Base-by-base conservation (phyloP, 148 eudicot genomes). In the Euryodendron excelsum region DNA sequence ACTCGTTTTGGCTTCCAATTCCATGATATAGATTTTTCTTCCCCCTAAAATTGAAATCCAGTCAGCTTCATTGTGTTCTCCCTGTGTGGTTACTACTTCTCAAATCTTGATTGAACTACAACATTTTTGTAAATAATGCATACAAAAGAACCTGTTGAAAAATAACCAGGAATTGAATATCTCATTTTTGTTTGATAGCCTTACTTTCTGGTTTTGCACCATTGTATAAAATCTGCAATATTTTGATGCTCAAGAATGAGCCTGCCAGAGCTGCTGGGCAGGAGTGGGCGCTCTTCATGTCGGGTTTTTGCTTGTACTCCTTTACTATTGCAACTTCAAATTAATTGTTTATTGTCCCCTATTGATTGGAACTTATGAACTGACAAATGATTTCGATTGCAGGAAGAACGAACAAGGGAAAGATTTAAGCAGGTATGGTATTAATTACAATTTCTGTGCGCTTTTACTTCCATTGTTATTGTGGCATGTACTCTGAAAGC, bases 391-490 rank as follows among this genome's bases (percentile, higher is more conserved):
- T n/a, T 62, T 76, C 48, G 21, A 41, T 71, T 81, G 86, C 94
- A 93, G 97, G 89, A 59, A 50, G 89, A 85, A 53, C 79, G 87
- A 65, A 85, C 84, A 11, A 89, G 82, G 85, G 80, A 89, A 76
- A 85, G 95, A 79, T 82, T 80, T 36, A 87, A 87, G 78, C 90
- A 87, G 97, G 97, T 93, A 86, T 80, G 56, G 33, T 13, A 10
- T n/a, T 78, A 28, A 47, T 72, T 63, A 11, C 50, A 15, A 36
- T 34, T 36, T 72, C 28, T 45, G n/a, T 69, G 37, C n/a, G 23
- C 55, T 58, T 44, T 47, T 71, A 55, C 27, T n/a, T 72, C 62
- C 25, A 34, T 39, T 39, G 52, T 23, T 41, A 25, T 44, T 3
- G 1, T 15, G 73, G 55, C n/a, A 27, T 9, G n/a, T 44, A 20